phyloP scores from a whole-genome alignment of 495 filamentous ascomycete species.

The Penicillium canescens region DNA sequence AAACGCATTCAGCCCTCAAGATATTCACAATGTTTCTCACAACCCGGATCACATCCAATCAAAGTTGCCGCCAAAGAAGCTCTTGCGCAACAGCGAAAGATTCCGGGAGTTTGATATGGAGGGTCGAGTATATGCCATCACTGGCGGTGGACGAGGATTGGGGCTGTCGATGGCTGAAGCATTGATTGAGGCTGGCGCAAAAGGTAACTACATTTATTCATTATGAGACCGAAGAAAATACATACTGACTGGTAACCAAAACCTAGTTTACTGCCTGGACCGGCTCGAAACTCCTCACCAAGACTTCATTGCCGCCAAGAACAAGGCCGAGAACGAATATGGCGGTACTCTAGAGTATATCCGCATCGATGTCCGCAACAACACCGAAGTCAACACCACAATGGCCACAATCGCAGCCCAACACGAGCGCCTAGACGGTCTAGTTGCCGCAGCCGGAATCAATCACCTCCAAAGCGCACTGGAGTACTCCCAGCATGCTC shows the following conservation, averaged over 20 bases:
- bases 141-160: slow-evolving; percentile 62
- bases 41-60: slow-evolving; percentile 36
- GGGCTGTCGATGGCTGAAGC: slow-evolving; percentile 69
- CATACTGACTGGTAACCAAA: neutral
- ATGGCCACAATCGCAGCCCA: slow-evolving; percentile 56
- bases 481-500: slow-evolving; percentile 64
- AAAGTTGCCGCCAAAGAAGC: slow-evolving; percentile 26
- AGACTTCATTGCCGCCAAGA: slow-evolving; percentile 50
- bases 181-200: slow-evolving; percentile 67
- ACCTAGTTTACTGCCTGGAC: slow-evolving; percentile 64
- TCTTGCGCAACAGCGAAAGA: slow-evolving; percentile 23
- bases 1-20: slow-evolving; percentile 14
- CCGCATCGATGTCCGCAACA: slow-evolving; percentile 64
- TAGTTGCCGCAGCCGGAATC: slow-evolving; percentile 80
- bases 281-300: slow-evolving; percentile 49
- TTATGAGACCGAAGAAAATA: neutral
- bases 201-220: slow-evolving; percentile 40
- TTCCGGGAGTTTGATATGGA: slow-evolving; percentile 56
- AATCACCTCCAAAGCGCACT: slow-evolving; percentile 72
- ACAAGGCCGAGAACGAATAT: slow-evolving; percentile 46
- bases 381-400: slow-evolving; percentile 49
- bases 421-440: slow-evolving; percentile 64
- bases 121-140: slow-evolving; percentile 60
- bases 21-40: slow-evolving; percentile 20
- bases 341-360: slow-evolving; percentile 61